Evolutionary conservation across 1,284 basidiomycete genomes (phyloP).

Genomic region (Ustilago shanxiensis): DNA sequence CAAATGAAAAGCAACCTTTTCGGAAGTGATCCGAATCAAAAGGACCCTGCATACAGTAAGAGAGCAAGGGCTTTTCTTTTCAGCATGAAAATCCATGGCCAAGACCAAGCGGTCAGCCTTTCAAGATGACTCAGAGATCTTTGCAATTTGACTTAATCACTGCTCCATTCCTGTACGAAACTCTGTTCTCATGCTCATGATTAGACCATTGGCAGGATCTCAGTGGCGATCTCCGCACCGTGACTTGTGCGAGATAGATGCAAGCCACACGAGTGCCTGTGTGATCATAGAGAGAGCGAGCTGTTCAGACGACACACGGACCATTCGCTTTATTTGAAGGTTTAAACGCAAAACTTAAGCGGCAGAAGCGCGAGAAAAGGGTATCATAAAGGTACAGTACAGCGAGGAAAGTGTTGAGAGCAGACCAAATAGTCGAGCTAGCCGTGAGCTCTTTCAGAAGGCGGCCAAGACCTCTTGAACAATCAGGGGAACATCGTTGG

Average conservation of each 20-base stretch:
- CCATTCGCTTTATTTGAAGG: neutral
- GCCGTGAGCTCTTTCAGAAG: slow-evolving; percentile 19
- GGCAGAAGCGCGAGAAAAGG: neutral
- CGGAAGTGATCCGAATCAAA: no score
- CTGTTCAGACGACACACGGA: neutral
- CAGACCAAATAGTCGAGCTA: neutral
- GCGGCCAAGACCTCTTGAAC: slow-evolving; percentile 52
- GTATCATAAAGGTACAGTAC: neutral
- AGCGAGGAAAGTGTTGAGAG: neutral
- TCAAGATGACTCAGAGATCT: neutral
- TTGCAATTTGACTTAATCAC: no score
- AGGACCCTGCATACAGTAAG: no score
- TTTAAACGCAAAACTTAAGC: neutral
- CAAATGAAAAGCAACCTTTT: no score
- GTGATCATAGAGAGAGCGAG: neutral
- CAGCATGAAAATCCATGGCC: no score
- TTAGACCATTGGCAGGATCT: no score
- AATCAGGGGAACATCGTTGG: slow-evolving; percentile 55
- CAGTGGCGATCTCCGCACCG: neutral
- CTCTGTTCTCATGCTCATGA: no score
- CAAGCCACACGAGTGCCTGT: neutral
- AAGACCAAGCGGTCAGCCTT: no score
- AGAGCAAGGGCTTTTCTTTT: no score
- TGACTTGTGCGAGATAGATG: neutral
- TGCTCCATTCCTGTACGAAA: no score